These are phyloP conservation scores for Diaporthe amygdali DNA, from an alignment of 2,329 filamentous ascomycete genomes.

Conservation along the genomic window DNA sequence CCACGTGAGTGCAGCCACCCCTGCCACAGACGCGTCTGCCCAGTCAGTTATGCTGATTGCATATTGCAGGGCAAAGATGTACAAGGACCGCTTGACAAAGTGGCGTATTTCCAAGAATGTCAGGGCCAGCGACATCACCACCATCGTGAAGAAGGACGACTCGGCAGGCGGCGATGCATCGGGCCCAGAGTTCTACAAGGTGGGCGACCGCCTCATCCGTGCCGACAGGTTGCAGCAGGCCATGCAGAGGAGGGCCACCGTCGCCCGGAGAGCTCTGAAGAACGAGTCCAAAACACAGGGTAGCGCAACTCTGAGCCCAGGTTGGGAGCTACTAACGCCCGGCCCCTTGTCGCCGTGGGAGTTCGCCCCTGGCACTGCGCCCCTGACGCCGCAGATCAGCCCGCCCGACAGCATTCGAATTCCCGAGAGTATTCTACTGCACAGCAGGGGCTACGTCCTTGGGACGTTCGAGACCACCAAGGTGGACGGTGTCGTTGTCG, in stretches of 20 bases:
- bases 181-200: slow-evolving; percentile 9
- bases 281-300: background rate
- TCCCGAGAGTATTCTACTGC: slow-evolving; percentile 16
- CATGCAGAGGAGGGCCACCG: slow-evolving; percentile 15
- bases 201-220: slow-evolving; percentile 18
- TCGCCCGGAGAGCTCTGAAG: slow-evolving; percentile 4
- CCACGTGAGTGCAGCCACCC: slow-evolving; percentile 4
- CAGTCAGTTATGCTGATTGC: background rate
- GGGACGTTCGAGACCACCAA: background rate
- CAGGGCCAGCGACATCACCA: slow-evolving; percentile 17
- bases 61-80: slow-evolving; percentile 10
- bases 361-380: background rate
- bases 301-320: background rate
- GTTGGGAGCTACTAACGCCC: background rate
- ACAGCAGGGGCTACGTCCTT: slow-evolving; percentile 6
- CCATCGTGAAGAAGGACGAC: background rate
- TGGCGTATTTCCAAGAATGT: slow-evolving; percentile 20
- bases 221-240: slow-evolving; percentile 19
- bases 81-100: slow-evolving; percentile 16
- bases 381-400: background rate
- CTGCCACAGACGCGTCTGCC: background rate
- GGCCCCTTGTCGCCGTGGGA: background rate
- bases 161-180: background rate
- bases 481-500: background rate
- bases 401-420: slow-evolving; percentile 1